Conservation (phyloP, 768 basidiomycete species). For the Hebeloma cylindrosporum region DNA sequence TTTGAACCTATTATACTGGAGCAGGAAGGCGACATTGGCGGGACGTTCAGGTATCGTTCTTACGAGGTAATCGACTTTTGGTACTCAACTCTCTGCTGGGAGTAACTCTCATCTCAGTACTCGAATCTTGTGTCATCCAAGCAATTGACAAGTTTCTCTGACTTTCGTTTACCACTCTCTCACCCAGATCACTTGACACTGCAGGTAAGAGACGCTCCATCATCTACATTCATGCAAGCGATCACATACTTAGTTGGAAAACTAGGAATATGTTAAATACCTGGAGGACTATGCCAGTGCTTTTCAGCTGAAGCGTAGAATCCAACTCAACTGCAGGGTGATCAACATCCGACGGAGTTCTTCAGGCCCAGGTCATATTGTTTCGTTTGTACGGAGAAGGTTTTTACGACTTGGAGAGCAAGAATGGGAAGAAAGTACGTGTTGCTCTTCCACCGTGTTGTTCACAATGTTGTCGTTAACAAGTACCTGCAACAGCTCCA, state of each 20-base stretch:
- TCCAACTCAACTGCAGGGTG: constrained; percentile 39
- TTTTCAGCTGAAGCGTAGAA: constrained; percentile 39
- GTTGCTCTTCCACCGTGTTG: neutral
- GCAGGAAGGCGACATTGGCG: constrained; percentile 49
- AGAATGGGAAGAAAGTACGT: constrained; percentile 8
- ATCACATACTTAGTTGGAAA: neutral
- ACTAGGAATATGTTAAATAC: constrained; percentile 51
- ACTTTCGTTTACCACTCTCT: constrained; percentile 50
- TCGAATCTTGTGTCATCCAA: constrained; percentile 55
- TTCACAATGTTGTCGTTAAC: neutral
- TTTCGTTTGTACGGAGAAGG: constrained; percentile 11
- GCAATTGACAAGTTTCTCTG: constrained; percentile 59
- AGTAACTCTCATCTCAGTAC: constrained; percentile 31
- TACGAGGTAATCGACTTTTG: constrained; percentile 37
- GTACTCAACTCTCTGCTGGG: neutral
- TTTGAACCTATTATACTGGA: constrained; percentile 52
- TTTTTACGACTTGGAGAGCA: neutral
- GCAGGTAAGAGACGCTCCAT: constrained; percentile 25
- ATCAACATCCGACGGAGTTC: constrained; percentile 34
- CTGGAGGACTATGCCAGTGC: constrained; percentile 44
- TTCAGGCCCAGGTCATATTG: constrained; percentile 8
- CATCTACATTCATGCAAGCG: neutral
- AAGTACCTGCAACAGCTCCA: constrained; percentile 23
- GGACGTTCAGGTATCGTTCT: constrained; percentile 50
- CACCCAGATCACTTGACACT: constrained; percentile 50